Base-by-base conservation (phyloP, 2,329 filamentous ascomycete genomes). In the Cylindrodendrum hubeiense region DNA sequence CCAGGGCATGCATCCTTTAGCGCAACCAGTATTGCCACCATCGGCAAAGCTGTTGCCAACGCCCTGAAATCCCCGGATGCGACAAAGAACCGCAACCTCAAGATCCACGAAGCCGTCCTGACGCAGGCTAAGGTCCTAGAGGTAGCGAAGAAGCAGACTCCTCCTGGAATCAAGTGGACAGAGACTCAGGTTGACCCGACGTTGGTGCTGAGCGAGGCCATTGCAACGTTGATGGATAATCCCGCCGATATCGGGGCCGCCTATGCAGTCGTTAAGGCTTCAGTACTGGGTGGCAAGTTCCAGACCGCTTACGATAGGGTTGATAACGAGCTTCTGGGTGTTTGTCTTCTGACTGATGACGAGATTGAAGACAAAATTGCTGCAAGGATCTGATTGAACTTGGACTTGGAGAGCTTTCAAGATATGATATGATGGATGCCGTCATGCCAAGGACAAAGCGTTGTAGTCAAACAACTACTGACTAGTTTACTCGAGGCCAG, bases 271-370 rank as follows among this genome's bases (percentile, higher is more conserved):
- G 10, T 63, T 8, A 63, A 59, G 17, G 60, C 54, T 39, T 17
- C 21, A 2, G 5, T 63, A 1, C 9, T 63, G 15, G 13, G 39
- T 53, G 60, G 60, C 9, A 49, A 34, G 24, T 63, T 33, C 13
- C 12, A n/a, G 13, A 22, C 54, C 3, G 21, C n/a, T 4, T 63
- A 63, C 43, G 12, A 43, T 10, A 7, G 33, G 3, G 44, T 63
- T 12, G 60, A 63, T 26, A 63, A 63, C 26, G 60, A 63, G 17
- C 21, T 63, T 22, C 30, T 63, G 30, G 60, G 60, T 24, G 33
- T 63, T 26, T n/a, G 28, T 24, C 24, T 51, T 22, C 30, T 63
- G 4, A 34, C 54, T n/a, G 60, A 59, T n/a, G 54, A 54, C 3
- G 60, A 63, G 15, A n/a, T 63, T 19, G 60, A 63, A 9, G 33